Evolutionary conservation across 371 early-diverging fungal genomes (phyloP).

Genomic region (Lichtheimia ramosa): DNA sequence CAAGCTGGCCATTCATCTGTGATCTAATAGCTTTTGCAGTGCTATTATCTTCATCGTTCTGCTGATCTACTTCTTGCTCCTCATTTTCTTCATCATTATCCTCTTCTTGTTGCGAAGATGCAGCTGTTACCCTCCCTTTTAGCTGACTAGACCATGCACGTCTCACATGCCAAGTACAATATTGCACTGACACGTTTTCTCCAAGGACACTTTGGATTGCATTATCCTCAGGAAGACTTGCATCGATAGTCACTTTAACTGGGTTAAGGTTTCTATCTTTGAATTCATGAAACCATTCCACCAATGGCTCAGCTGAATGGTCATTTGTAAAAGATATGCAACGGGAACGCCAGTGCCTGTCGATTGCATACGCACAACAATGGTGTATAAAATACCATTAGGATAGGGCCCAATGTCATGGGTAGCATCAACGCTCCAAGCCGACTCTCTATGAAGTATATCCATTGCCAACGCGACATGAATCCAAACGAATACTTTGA

Average conservation of each 20-base stretch:
- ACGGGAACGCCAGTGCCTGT: conserved; percentile 1
- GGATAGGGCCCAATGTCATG: not conserved
- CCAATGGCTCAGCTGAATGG: not conserved
- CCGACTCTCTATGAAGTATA: not conserved
- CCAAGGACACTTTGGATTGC: not conserved
- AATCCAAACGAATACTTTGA: conserved; percentile 2
- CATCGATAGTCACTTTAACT: not conserved
- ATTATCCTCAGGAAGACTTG: not conserved
- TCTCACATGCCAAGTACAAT: conserved; percentile 2
- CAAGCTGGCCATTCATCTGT: not conserved
- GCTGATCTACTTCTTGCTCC: too few relatives aligned
- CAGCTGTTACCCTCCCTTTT: not conserved
- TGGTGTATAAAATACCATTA: not conserved
- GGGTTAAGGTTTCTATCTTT: too few relatives aligned
- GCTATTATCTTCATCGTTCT: too few relatives aligned
- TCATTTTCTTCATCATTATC: too few relatives aligned
- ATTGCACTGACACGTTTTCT: not conserved
- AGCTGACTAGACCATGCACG: conserved; percentile 3
- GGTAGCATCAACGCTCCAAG: conserved; percentile 1
- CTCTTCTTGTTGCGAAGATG: not conserved
- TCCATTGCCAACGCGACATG: conserved; percentile 1
- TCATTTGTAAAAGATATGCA: conserved; percentile 3
- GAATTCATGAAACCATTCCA: not conserved
- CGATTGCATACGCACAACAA: not conserved
- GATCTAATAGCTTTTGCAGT: too few relatives aligned